Base-by-base conservation (phyloP, 441 rosid genomes). In the Brassica balearica region DNA sequence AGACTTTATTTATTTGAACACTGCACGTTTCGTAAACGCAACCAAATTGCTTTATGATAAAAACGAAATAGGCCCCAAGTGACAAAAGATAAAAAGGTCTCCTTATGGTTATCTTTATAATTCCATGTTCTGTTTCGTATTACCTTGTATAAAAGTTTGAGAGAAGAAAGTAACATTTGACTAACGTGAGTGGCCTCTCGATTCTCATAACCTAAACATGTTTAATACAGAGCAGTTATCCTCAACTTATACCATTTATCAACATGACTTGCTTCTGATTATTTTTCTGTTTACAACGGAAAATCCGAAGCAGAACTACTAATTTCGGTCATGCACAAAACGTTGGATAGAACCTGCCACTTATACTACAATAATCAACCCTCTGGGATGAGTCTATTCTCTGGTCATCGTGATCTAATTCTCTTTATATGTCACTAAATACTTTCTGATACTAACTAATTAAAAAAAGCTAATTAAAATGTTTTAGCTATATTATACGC, bases 1-100 rank as follows among this genome's bases (percentile, higher is more conserved):
- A 60, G 12, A 60, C n/a, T 58, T 53, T 43, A 68, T 68, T 62
- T 29, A 79, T 73, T 19, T 20, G 2, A 69, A 32, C 43, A 74
- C 56, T 74, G 56, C 75, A 63, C 32, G 82, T 79, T 79, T 55
- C 71, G 75, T 79, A 79, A 38, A 69, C 79, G 82, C 75, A 79
- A 79, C 71, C 62, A 15, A 55, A 29, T 74, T 53, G 62, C 79
- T 79, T 79, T 79, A 74, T 64, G 20, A 55, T 19, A 58, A 65
- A 65, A 61, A 61, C 8, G 14, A 61, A 61, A 61, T 23, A 61
- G 4, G 9, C 65, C 65, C 15, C 63, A 9, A 64, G 68, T 74
- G 82, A 25, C 82, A 69, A 64, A 73, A 41, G 36, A 58, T 0
- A 48, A 68, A 79, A 20, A 65, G 63, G 29, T 46, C 12, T 73